Evolutionary conservation across 192 early-diverging fungal species (phyloP), one percentile per base, ranked within the genome.

Genomic region (Linnemannia hyalina): DNA sequence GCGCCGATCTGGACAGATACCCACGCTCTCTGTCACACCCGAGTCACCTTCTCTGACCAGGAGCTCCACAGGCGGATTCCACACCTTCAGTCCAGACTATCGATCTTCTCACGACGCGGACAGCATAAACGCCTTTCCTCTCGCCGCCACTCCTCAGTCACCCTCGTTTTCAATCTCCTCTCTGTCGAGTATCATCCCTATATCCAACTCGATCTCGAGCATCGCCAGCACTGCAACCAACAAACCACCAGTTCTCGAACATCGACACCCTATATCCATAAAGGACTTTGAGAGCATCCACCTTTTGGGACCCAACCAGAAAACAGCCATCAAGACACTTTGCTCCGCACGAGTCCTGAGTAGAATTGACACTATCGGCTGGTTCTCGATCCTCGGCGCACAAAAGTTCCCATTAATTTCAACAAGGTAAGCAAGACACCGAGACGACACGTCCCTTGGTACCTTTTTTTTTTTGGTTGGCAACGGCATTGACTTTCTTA

Each of bases 321-420:
- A 77, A 32, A 52, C 47, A 8, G 84, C 79, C 20, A 78, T 81
- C 41, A 86, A 86, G 40, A 81, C 84, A 18, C 80, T 86, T 69
- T 86, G 84, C 49, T 86, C 84, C 5, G 41, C 74, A 0, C 75
- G 84, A 44, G 76, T 86, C 15, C 42, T 86, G n/a, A 80, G 84
- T 41, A 80, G 84, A 60, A 86, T 86, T 40, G 84, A 88, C 70
- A 77, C 73, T 20, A 83, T 87, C n/a, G 74, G 74, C 23, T 89
- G 89, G 89, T 83, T 76, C 42, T 65, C 81, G 15, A 87, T 89
- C 20, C 69, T 89, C 35, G 68, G 81, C 3, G 78, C 54, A 23
- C 84, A 84, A 73, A 89, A 88, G 70, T 89, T 89, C 82, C 89
- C 89, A 40, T 63, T 73, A 29, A 82, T 85, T 63, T 77, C 41